Evolutionary conservation across 2,329 filamentous ascomycete species (phyloP).

Genomic region (Trichoderma endophyticum): DNA sequence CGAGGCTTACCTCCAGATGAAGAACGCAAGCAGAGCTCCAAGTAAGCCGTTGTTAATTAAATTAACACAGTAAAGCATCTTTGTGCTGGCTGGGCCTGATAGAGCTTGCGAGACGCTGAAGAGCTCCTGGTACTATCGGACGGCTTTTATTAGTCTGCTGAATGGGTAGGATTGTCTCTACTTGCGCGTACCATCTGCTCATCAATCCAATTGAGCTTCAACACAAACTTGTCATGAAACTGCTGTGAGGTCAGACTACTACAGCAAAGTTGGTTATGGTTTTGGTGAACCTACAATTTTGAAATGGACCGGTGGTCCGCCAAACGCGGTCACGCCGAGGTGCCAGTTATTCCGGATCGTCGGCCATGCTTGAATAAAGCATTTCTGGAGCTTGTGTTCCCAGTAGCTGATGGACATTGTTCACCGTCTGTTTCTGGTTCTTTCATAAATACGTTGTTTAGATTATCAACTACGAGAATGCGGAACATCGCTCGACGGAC

Average conservation of each 20-base stretch:
- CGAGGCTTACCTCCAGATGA: not conserved
- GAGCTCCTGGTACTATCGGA: not conserved
- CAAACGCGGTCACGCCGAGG: slow-evolving; percentile 63
- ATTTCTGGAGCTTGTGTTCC: not conserved
- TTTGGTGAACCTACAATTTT: not conserved
- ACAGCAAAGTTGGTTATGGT: not conserved
- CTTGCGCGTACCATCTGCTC: not conserved
- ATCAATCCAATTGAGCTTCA: not conserved
- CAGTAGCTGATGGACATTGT: not conserved
- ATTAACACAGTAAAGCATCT: slow-evolving; percentile 68
- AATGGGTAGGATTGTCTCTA: not conserved
- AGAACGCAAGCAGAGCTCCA: slow-evolving; percentile 33
- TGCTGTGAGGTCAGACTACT: not conserved
- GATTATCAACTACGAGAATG: not conserved
- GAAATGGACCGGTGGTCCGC: slow-evolving; percentile 65
- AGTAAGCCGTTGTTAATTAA: slow-evolving; percentile 58
- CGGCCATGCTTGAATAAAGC: not conserved
- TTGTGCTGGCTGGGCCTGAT: slow-evolving; percentile 65
- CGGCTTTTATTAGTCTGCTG: not conserved
- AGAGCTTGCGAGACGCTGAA: slow-evolving; percentile 63
- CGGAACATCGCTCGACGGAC: not conserved
- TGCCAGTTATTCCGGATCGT: slow-evolving; percentile 32
- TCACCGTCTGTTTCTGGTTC: not conserved
- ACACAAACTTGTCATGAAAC: not conserved
- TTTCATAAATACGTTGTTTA: not conserved